Percentiles rank a stretch among this genome's conserved stretches.
Evolutionary conservation across 1,284 basidiomycete genomes (phyloP).

Genomic region (Puccinia hordei): DNA sequence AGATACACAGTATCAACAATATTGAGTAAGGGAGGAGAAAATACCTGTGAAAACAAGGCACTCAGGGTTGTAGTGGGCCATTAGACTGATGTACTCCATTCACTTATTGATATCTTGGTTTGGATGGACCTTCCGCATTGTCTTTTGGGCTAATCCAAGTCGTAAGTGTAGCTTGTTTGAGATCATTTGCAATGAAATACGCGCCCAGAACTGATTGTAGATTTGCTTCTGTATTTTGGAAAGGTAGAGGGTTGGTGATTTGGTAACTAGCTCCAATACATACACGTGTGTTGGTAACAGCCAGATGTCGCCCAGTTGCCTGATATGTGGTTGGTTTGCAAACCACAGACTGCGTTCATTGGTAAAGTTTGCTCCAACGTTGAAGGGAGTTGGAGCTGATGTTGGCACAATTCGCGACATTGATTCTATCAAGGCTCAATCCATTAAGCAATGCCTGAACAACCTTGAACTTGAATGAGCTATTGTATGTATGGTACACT

Average conservation of each 20-base stretch:
- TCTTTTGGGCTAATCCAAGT: background rate
- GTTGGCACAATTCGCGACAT: background rate
- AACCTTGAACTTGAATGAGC: too few relatives aligned
- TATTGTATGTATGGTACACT: too few relatives aligned
- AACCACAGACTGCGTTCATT: background rate
- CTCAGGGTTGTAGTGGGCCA: background rate
- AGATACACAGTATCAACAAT: too few relatives aligned
- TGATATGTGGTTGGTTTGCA: too few relatives aligned
- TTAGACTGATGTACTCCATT: background rate
- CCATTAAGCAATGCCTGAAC: too few relatives aligned
- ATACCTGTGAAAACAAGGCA: background rate
- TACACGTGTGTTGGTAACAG: background rate
- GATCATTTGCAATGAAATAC: background rate
- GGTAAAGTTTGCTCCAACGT: conserved; percentile 5
- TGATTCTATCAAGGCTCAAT: too few relatives aligned
- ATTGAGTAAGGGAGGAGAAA: background rate
- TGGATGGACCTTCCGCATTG: background rate
- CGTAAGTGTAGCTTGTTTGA: background rate
- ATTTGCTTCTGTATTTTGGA: background rate
- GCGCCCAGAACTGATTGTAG: background rate
- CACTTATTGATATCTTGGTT: background rate
- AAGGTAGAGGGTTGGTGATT: too few relatives aligned
- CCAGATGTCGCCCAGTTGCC: background rate
- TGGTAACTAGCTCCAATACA: background rate
- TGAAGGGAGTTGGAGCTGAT: too few relatives aligned